These are phyloP conservation scores for Aquanectria penicillioides DNA, from an alignment of 2,329 filamentous ascomycete species.

Conservation along the genomic window DNA sequence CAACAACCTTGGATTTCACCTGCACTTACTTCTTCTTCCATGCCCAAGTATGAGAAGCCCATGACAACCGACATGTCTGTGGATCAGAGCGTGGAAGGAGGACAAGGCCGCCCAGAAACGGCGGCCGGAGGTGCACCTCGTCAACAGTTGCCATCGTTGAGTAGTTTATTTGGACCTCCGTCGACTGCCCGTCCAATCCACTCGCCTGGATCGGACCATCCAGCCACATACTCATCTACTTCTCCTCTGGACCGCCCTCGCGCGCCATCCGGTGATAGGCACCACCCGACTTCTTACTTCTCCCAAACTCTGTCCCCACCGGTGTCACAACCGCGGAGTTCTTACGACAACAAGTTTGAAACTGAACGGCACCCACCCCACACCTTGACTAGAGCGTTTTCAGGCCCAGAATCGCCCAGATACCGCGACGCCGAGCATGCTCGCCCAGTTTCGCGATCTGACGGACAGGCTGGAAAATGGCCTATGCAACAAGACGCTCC, in stretches of 20 bases:
- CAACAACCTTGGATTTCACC: conserved; percentile 56
- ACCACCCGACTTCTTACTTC: conserved; percentile 60
- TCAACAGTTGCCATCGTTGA: conserved; percentile 65
- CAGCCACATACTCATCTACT: conserved; percentile 51
- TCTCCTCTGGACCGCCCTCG: conserved; percentile 61
- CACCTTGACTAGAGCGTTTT: conserved; percentile 47
- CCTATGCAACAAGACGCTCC: conserved; percentile 51
- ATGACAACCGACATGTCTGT: conserved; percentile 54
- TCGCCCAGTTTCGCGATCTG: conserved; percentile 48
- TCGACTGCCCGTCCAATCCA: conserved; percentile 54
- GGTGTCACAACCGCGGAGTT: conserved; percentile 55
- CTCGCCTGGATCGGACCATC: conserved; percentile 59
- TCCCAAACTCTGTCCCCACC: conserved; percentile 50
- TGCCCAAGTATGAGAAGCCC: conserved; percentile 67
- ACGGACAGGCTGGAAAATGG: conserved; percentile 52
- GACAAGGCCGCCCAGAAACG: conserved; percentile 48
- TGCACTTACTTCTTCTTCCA: conserved; percentile 59
- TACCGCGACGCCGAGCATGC: conserved; percentile 51
- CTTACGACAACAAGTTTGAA: conserved; percentile 58
- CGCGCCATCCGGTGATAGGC: conserved; percentile 51
- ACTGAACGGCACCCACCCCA: conserved; percentile 50
- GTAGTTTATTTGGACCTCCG: conserved; percentile 65
- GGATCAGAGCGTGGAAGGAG: conserved; percentile 51
- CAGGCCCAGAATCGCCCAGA: conserved; percentile 58
- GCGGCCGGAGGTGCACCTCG: conserved; percentile 44